Evolutionary conservation across 345 rosid genomes (phyloP), one percentile per base, ranked within the genome.

Genomic region (Microthlaspi erraticum): DNA sequence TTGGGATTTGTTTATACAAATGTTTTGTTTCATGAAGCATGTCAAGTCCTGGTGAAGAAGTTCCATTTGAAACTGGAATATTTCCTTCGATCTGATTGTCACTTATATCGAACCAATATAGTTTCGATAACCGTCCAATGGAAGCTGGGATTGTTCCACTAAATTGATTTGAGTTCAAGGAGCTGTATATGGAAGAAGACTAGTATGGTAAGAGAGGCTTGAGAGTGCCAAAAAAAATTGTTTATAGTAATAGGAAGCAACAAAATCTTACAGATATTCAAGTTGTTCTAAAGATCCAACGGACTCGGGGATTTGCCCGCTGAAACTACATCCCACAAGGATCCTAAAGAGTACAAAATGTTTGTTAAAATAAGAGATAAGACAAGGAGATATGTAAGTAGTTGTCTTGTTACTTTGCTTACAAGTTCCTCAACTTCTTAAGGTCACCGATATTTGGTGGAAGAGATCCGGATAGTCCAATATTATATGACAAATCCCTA

Each of bases 401-500:
- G 26, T 23, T 2, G 1, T 23, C 4, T 36, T 19, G 12, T 48
- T n/a, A n/a, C n/a, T n/a, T 55, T 34, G 23, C 90, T 84, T 86
- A 90, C 98, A 93, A 82, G 75, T 65, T 83, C 58, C 62, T 43
- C 36, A 93, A 81, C 68, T 87, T 81, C 78, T 69, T 64, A 79
- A 90, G 77, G 2, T 71, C 33, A 66, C 91, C 93, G 10, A 90
- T 87, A 5, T 76, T 34, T 16, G 37, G 0, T 39, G 98, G 96
- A 64, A 93, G 80, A 55, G 92, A 2, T 79, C 98, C 98, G 6
- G 17, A 51, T 36, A 93, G 74, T 34, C 55, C 82, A 45, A 53
- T 19, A 81, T 88, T 93, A 79, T 68, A 85, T 10, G 97, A 88
- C 69, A 93, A 79, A 82, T 90, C 98, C 84, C 98, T 93, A 62